These are phyloP conservation scores for Colletotrichum falcatum DNA, from an alignment of 2,329 filamentous ascomycete species.

Conservation along the genomic window DNA sequence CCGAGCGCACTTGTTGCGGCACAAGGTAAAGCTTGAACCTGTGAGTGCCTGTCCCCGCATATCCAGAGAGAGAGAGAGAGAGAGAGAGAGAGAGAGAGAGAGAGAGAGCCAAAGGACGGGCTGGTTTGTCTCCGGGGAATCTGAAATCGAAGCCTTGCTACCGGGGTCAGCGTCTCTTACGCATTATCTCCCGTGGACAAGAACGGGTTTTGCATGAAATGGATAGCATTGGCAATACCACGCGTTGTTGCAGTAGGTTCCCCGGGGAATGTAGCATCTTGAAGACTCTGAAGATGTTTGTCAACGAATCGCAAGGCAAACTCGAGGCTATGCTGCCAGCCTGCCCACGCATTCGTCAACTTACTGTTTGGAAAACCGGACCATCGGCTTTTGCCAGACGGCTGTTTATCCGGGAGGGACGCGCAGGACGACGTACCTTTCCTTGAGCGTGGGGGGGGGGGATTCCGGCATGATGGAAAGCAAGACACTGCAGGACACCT, in stretches of 20 bases:
- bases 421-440: too few relatives aligned
- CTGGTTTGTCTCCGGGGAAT: constrained; percentile 7
- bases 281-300: constrained; percentile 14
- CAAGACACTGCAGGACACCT: constrained; percentile 1
- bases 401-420: background rate
- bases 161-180: background rate
- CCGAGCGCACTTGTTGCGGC: constrained; percentile 40
- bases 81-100: background rate
- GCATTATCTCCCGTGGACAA: constrained; percentile 11
- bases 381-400: background rate
- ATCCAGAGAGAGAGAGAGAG: background rate
- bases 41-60: constrained; percentile 16
- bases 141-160: constrained; percentile 30
- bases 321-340: background rate
- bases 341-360: background rate
- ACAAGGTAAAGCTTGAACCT: constrained; percentile 38
- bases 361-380: background rate
- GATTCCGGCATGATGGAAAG: background rate
- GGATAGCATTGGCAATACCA: constrained; percentile 14
- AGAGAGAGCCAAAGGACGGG: background rate
- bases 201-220: constrained; percentile 1
- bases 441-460: too few relatives aligned
- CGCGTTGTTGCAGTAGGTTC: background rate
- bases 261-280: background rate
- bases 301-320: background rate